Percentiles rank a stretch among this genome's conserved stretches.
phyloP scores from a whole-genome alignment of 192 early-diverging fungal species.

The Umbelopsis vinacea region DNA sequence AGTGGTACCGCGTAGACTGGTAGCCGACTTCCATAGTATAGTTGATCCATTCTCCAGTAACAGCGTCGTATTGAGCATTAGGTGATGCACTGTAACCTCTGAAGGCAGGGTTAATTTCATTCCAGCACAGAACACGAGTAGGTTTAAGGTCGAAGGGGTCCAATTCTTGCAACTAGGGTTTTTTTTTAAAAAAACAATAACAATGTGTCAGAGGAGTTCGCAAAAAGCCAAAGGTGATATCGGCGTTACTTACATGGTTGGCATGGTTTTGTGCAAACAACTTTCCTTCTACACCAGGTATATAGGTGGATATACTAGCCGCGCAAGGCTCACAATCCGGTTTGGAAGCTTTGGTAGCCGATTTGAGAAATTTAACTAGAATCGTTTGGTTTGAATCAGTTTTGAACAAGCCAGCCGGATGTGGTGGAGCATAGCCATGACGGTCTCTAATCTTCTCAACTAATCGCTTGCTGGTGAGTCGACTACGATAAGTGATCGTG shows the following conservation, averaged over 20 bases:
- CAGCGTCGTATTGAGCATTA: conserved; percentile 70
- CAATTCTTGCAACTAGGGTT: conserved; percentile 60
- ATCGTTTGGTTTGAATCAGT: conserved; percentile 74
- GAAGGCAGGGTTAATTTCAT: conserved; percentile 66
- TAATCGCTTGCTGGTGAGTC: conserved; percentile 65
- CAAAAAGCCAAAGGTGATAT: too few species aligned
- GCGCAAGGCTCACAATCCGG: conserved; percentile 73
- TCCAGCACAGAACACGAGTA: conserved; percentile 59
- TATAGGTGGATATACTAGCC: conserved; percentile 57
- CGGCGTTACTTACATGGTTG: conserved; percentile 52
- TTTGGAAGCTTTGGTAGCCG: conserved; percentile 55
- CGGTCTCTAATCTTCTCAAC: conserved; percentile 68
- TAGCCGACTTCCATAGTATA: conserved; percentile 75
- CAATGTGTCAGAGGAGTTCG: background rate
- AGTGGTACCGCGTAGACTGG: conserved; percentile 67
- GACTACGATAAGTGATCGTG: conserved; percentile 61
- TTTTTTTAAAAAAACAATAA: conserved; percentile 9
- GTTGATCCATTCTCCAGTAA: conserved; percentile 76
- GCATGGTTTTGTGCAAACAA: conserved; percentile 72
- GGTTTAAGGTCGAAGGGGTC: conserved; percentile 70
- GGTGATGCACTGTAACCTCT: conserved; percentile 68
- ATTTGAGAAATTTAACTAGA: conserved; percentile 61
- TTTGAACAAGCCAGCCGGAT: conserved; percentile 68
- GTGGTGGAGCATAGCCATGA: conserved; percentile 69
- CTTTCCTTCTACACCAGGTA: conserved; percentile 65